Evolutionary conservation across 495 filamentous ascomycete genomes (phyloP), one percentile per base, ranked within the genome.

Genomic region (Clavariopsis aquatica): DNA sequence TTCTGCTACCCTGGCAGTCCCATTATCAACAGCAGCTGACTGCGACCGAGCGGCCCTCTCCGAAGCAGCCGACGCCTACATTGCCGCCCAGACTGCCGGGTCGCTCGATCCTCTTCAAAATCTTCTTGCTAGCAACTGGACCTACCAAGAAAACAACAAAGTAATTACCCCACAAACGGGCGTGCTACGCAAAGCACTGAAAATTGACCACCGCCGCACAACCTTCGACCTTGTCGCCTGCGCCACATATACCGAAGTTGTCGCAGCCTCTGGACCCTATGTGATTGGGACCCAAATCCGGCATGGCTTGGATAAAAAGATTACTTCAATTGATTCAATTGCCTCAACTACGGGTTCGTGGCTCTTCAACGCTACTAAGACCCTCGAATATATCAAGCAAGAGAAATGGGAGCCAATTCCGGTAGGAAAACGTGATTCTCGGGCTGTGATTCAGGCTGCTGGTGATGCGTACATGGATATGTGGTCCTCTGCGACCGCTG

Each of bases 291-390:
- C 57, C 8, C 66, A 63, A 38, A 65, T 69, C 56, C 77, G 77
- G n/a, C 78, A 80, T 52, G 49, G 27, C 12, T 71, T 34, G 10
- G 67, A 66, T n/a, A 73, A 75, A 53, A 73, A 62, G 28, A 26
- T 67, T 3, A 26, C 7, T 5, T 28, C 20, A 0, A 70, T 82
- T 34, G 81, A 82, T 66, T 66, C 74, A 2, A 72, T 84, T 19
- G 73, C 77, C 49, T 77, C 76, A 9, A 74, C 74, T 23, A 73
- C 73, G 13, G 77, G 77, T 49, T 74, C 79, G 64, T 82, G 81
- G 80, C 71, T 79, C 13, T 83, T 83, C 73, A 79, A 83, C 65
- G 80, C 80, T 0, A 77, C 77, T 15, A 75, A 76, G n/a, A 82
- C 81, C 17, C 76, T 79, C 41, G 59, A 73, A 19, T 81, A 77